A percentile compares a stretch with the other conserved stretches of the same genome.
Conservation (phyloP, 2,329 filamentous ascomycete species). For the Phialophora chinensis region DNA sequence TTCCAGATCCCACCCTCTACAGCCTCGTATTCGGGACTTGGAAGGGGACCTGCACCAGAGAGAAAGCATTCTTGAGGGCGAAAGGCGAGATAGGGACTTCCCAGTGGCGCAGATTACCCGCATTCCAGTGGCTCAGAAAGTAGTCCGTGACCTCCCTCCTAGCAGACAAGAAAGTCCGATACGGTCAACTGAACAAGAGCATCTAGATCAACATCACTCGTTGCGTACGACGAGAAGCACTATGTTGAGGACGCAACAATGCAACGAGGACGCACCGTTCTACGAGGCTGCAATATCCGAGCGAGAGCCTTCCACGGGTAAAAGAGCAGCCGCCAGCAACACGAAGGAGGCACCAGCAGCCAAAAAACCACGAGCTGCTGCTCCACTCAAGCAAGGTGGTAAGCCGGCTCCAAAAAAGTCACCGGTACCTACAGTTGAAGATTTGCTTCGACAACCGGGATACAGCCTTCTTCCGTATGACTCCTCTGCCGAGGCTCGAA, state of each 20-base stretch:
- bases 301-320: constrained; percentile 7
- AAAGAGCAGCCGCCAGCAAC: constrained; percentile 21
- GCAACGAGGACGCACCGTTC: not conserved
- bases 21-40: not conserved
- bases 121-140: not conserved
- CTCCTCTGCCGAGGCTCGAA: not conserved
- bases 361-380: constrained; percentile 29
- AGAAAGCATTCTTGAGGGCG: not conserved
- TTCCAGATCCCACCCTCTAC: not conserved
- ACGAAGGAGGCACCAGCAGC: constrained; percentile 18
- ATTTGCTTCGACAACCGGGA: constrained; percentile 27
- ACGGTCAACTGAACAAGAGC: not conserved
- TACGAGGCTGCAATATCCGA: not conserved
- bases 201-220: not conserved
- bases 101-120: not conserved
- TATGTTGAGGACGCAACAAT: not conserved
- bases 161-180: not conserved
- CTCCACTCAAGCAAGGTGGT: constrained; percentile 14
- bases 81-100: not conserved
- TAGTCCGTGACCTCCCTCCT: not conserved
- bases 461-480: constrained; percentile 11
- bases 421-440: constrained; percentile 31
- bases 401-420: constrained; percentile 21
- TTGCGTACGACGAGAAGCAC: not conserved
- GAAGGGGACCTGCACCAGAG: too few relatives aligned